Evolutionary conservation across 2,329 filamentous ascomycete species (phyloP), one percentile per base, ranked within the genome.

Genomic region (Huntiella decipiens): DNA sequence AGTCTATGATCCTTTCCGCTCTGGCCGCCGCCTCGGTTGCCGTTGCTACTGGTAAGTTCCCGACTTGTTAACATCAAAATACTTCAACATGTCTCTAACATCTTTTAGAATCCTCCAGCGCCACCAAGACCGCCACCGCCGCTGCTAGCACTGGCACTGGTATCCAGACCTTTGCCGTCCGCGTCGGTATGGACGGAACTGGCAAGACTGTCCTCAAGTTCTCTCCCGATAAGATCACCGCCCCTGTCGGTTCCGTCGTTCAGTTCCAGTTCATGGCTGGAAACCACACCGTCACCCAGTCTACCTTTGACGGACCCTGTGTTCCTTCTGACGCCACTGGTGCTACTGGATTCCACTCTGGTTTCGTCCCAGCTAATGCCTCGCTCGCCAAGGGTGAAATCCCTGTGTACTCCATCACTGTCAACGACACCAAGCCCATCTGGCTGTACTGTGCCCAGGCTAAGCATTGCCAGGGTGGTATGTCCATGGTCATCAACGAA

Each of bases 241-340:
- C 77, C 31, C 47, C 80, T 80, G 10, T 86, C 37, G 80, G 82
- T 52, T 67, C 71, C 53, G 69, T 74, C 63, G 66, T 80, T 10
- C 73, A 78, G 61, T 80, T 79, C 67, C 74, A 79, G 60, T 80
- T 79, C 64, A 65, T 67, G 52, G 66, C 65, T 8, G 70, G 68
- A 53, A 87, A 87, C 66, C 82, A 88, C 70, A 86, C 81, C 44
- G 76, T 86, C 47, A 81, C 77, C 10, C 80, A 86, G 65, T 83
- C 82, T 41, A 74, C 68, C 55, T 88, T 87, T 56, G 76, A 79
- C 54, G 61, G 69, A 6, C 47, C 51, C 10, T 52, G 81, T 49
- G 58, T 69, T 22, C 79, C 80, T 43, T 71, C 81, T 53, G 55
- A 58, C 51, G 61, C 65, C 46, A 60, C 65, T 60, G 65, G 67